phyloP scores from a whole-genome alignment of 306 rosid species.

The Lathyrus aphaca region DNA sequence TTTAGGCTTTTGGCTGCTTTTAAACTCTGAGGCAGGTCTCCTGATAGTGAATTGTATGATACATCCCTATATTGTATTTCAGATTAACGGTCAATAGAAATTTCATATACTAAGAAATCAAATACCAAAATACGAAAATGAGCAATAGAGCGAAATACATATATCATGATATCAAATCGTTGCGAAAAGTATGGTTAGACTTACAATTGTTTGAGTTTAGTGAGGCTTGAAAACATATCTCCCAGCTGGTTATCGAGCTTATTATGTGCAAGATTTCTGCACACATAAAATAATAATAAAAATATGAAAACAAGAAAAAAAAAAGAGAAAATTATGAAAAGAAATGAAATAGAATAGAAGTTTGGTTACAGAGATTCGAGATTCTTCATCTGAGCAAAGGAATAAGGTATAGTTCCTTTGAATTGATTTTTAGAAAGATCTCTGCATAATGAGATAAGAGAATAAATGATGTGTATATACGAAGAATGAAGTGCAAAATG shows the following conservation, averaged over 20 bases:
- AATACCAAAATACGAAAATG: conserved; percentile 18
- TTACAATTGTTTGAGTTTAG: conserved; percentile 74
- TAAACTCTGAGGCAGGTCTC: conserved; percentile 80
- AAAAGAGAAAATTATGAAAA: not conserved
- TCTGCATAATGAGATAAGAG: conserved; percentile 46
- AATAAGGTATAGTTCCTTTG: conserved; percentile 70
- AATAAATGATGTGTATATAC: not conserved
- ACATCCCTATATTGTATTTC: conserved; percentile 69
- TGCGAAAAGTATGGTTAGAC: conserved; percentile 37
- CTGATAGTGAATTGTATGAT: conserved; percentile 77
- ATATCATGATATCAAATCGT: conserved; percentile 13
- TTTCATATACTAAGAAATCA: conserved; percentile 7
- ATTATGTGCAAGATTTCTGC: conserved; percentile 82
- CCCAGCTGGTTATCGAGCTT: conserved; percentile 72
- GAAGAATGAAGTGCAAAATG: conserved; percentile 6
- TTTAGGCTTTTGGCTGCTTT: conserved; percentile 65
- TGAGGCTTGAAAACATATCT: conserved; percentile 68
- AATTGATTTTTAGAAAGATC: conserved; percentile 79
- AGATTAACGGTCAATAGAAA: conserved; percentile 24
- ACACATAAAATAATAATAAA: conserved; percentile 38
- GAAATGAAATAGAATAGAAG: not conserved
- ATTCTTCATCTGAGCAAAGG: conserved; percentile 70
- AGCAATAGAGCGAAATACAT: conserved; percentile 15
- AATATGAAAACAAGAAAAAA: not conserved
- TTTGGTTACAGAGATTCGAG: conserved; percentile 66